phyloP scores from a whole-genome alignment of 2,329 filamentous ascomycete species.

The Diaporthe sp. region DNA sequence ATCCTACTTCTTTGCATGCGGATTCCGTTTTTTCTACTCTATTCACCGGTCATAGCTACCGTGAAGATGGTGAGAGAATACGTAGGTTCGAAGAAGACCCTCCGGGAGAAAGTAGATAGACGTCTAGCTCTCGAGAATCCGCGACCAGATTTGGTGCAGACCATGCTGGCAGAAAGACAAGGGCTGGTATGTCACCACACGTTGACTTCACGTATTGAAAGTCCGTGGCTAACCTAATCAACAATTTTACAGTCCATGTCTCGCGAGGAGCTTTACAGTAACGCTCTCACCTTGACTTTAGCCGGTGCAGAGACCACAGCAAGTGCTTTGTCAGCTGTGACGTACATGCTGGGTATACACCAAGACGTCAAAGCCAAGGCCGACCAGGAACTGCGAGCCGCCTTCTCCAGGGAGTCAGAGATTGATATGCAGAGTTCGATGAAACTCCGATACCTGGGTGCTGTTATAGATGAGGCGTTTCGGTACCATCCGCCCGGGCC shows the following conservation, averaged over 20 bases:
- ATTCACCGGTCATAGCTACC: constrained; percentile 6
- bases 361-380: constrained; percentile 54
- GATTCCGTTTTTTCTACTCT: constrained; percentile 9
- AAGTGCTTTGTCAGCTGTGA: constrained; percentile 55
- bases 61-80: constrained; percentile 15
- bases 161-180: constrained; percentile 16
- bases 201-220: no score
- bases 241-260: constrained; percentile 30
- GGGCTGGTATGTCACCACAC: not conserved
- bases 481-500: constrained; percentile 48
- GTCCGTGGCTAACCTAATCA: not conserved
- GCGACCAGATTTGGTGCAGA: constrained; percentile 21
- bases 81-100: not conserved
- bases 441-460: constrained; percentile 43
- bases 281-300: constrained; percentile 50
- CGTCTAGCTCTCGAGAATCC: constrained; percentile 6
- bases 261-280: constrained; percentile 41
- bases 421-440: constrained; percentile 52
- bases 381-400: constrained; percentile 52
- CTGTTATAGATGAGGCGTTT: constrained; percentile 49
- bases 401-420: constrained; percentile 43
- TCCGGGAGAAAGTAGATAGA: constrained; percentile 14
- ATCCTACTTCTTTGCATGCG: constrained; percentile 28
- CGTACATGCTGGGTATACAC: constrained; percentile 56
- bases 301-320: constrained; percentile 66